Base-by-base conservation (phyloP, 2,329 filamentous ascomycete genomes). In the Colletotrichum sublineola region DNA sequence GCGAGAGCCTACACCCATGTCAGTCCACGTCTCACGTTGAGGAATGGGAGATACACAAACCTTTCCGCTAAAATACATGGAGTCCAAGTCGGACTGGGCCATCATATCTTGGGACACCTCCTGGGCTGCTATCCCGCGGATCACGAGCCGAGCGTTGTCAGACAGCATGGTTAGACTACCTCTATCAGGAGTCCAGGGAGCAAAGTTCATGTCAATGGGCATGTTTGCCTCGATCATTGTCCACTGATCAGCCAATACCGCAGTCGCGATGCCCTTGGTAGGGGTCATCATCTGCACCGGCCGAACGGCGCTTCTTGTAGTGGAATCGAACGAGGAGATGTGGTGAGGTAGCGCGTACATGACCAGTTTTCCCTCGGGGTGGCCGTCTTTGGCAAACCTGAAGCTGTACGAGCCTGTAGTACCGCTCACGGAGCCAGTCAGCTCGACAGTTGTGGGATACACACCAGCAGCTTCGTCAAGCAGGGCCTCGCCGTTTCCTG, bases 311-410 rank as follows among this genome's bases (percentile, higher is more conserved):
- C 89, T 90, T 46, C 75, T 77, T 2, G 88, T 90, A 1, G 81
- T 81, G 0, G 81, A 76, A 75, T 94, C 89, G 73, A 98, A 95
- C 0, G 93, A 94, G 42, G 90, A 84, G 3, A 94, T 80, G 76
- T 98, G 96, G 80, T 98, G 96, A 31, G 95, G 94, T 60, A 99
- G 84, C 20, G 93, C 94, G 80, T 93, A 98, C 91, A 97, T 96
- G 74, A 96, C 85, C 31, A 97, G 84, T 72, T 85, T 88, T 20
- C 88, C 84, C 8, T 83, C 81, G 20, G 85, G 79, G 46, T 90
- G 85, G 7, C 95, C 96, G 0, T 85, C 87, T 77, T 94, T 96
- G n/a, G 84, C 82, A 84, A 93, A 98, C 0, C 83, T 82, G 69
- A 98, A 89, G 0, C 84, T 89, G 80, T 98, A 99, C 1, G 86